Evolutionary conservation across 495 filamentous ascomycete genomes (phyloP), one percentile per base, ranked within the genome.

Genomic region (Astrothelium subdiscretum): DNA sequence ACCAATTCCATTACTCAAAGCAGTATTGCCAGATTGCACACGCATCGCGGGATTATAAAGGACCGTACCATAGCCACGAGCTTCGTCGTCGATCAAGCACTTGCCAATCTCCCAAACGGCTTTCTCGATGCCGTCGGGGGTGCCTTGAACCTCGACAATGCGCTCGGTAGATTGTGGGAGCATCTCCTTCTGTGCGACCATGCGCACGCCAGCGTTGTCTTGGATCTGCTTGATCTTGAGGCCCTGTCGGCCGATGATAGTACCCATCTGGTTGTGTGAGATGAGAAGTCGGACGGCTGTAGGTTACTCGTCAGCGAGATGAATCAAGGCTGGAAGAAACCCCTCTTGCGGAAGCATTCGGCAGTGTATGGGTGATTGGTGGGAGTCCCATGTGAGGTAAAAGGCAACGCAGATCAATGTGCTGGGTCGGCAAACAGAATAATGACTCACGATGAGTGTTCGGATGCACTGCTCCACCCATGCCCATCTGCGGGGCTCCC

Each of bases 121-220:
- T 75, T 90, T 89, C 73, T 96, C 89, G 68, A 98, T 92, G 52
- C 94, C 91, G 35, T 94, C 90, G 31, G 94, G 89, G 6, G 86
- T 90, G 68, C 94, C 94, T 72, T 92, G 88, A 58, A 98, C 88
- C 72, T 97, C 95, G 60, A 98, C 95, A 67, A 98, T 89, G 54
- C 94, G 88, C 77, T 98, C 94, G n/a, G 94, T 98, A 13, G 94
- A 98, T 73, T 97, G 94, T 29, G 94, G 94, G 32, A 97, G 86
- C 94, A 98, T 97, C 71, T 98, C 94, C 77, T 98, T 98, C 74
- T 97, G 92, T 57, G 94, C 94, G 32, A 97, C 91, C 94, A 98
- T 97, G 67, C 94, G 90, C 62, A 97, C 92, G 65, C 92, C 91
- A 2, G 95, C 97, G 12, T 86, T 85, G 76, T 98, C 95, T 74